Percentiles rank a stretch among this genome's conserved stretches.
Evolutionary conservation across 768 basidiomycete species (phyloP).

Genomic region (Leccinum truebloodii): DNA sequence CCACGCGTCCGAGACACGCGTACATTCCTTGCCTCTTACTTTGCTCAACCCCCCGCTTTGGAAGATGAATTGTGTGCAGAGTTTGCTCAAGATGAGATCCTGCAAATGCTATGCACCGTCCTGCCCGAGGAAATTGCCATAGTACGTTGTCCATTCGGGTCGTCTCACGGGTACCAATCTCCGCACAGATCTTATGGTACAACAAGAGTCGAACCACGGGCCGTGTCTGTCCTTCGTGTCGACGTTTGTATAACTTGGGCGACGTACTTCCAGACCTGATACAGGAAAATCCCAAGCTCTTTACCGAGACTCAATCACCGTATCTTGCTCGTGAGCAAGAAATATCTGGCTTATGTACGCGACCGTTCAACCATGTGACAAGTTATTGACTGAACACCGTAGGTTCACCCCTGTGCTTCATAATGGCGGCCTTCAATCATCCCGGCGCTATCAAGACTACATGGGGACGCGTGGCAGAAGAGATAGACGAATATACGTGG

Average conservation of each 20-base stretch:
- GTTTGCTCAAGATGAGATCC: slow-evolving; percentile 73
- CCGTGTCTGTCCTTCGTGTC: slow-evolving; percentile 79
- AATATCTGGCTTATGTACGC: slow-evolving; percentile 76
- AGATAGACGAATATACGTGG: slow-evolving; percentile 71
- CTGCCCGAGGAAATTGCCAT: slow-evolving; percentile 72
- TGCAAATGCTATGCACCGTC: slow-evolving; percentile 69
- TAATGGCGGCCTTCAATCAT: slow-evolving; percentile 66
- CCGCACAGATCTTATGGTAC: slow-evolving; percentile 72
- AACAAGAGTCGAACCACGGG: slow-evolving; percentile 75
- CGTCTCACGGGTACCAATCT: neutral
- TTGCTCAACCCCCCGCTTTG: slow-evolving; percentile 63
- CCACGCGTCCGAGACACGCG: slow-evolving; percentile 69
- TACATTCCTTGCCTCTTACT: slow-evolving; percentile 66
- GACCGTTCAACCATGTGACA: slow-evolving; percentile 7
- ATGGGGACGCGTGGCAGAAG: slow-evolving; percentile 69
- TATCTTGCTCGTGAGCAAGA: slow-evolving; percentile 59
- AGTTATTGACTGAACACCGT: slow-evolving; percentile 8
- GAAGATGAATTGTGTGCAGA: slow-evolving; percentile 73
- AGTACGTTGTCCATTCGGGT: slow-evolving; percentile 41
- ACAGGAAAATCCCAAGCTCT: slow-evolving; percentile 22
- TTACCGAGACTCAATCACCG: slow-evolving; percentile 33
- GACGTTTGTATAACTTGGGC: slow-evolving; percentile 68
- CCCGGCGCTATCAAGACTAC: slow-evolving; percentile 62
- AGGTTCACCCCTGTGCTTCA: slow-evolving; percentile 81
- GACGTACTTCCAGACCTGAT: slow-evolving; percentile 58